Conservation (phyloP, 495 filamentous ascomycete genomes). For the Penicillium argentinense region DNA sequence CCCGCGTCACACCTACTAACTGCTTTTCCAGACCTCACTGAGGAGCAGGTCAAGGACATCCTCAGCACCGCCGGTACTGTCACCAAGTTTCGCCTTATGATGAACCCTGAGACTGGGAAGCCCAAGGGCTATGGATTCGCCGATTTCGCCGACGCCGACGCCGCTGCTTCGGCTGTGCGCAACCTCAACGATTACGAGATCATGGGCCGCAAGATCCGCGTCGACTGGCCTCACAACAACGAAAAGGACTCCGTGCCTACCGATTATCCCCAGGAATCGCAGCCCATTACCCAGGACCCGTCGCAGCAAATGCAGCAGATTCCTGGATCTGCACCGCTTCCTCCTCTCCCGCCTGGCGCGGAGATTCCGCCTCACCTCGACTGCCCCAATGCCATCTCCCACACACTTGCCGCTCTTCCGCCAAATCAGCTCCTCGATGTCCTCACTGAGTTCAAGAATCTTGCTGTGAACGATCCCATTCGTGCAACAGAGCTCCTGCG, state of each 20-base stretch:
- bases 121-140: conserved; percentile 97
- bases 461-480: conserved; percentile 75
- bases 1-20: conserved; percentile 8
- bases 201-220: conserved; percentile 90
- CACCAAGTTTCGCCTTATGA: conserved; percentile 89
- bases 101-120: conserved; percentile 91
- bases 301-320: conserved; percentile 24
- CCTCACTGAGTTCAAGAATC: conserved; percentile 87
- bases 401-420: conserved; percentile 80
- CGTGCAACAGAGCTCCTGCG: conserved; percentile 85
- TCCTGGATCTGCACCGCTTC: conserved; percentile 51
- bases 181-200: conserved; percentile 96
- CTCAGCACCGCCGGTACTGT: conserved; percentile 86
- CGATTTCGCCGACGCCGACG: conserved; percentile 87
- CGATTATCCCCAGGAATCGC: conserved; percentile 43
- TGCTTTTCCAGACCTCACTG: conserved; percentile 68
- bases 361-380: conserved; percentile 78
- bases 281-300: conserved; percentile 25
- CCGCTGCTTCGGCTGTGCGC: conserved; percentile 89
- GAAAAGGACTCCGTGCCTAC: conserved; percentile 68
- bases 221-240: conserved; percentile 93
- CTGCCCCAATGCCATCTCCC: conserved; percentile 86
- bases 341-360: conserved; percentile 79
- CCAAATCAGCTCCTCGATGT: conserved; percentile 92
- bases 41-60: conserved; percentile 91